Percentiles rank a stretch among this genome's conserved stretches.
phyloP scores from a whole-genome alignment of 805 yeast species.

The Peterozyma toletana region DNA sequence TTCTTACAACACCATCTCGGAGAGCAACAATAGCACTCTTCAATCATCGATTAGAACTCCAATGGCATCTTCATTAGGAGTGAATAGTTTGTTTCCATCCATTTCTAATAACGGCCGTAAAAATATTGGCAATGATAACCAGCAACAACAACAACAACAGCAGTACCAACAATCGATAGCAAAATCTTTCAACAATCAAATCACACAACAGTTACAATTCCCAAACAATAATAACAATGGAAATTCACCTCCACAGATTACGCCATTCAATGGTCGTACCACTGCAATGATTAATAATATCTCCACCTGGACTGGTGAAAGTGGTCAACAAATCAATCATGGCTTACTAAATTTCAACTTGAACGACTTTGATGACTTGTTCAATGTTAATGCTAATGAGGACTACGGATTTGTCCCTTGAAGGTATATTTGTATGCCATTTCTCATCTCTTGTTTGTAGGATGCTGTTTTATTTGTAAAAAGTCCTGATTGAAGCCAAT shows the following conservation, averaged over 20 bases:
- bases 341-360: slow-evolving; percentile 17
- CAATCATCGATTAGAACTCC: no score
- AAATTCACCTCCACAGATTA: slow-evolving; percentile 11
- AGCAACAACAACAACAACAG: slow-evolving; percentile 2
- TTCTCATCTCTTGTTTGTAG: no score
- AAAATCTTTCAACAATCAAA: slow-evolving; percentile 9
- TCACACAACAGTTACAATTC: neutral
- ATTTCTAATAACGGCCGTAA: slow-evolving; percentile 22
- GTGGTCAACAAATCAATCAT: slow-evolving; percentile 31
- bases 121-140: slow-evolving; percentile 19
- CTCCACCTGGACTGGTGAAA: slow-evolving; percentile 51
- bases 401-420: slow-evolving; percentile 6
- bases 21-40: no score
- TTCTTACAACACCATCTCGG: no score
- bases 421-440: no score
- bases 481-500: no score
- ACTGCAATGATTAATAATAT: slow-evolving; percentile 56
- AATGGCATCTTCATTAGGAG: no score
- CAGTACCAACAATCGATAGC: slow-evolving; percentile 6
- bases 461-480: no score
- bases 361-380: slow-evolving; percentile 7
- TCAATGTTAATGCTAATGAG: slow-evolving; percentile 2
- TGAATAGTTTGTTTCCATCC: no score
- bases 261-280: slow-evolving; percentile 37
- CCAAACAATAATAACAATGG: no score